Conservation (phyloP, 495 filamentous ascomycete genomes). For the Neurospora sp. region DNA sequence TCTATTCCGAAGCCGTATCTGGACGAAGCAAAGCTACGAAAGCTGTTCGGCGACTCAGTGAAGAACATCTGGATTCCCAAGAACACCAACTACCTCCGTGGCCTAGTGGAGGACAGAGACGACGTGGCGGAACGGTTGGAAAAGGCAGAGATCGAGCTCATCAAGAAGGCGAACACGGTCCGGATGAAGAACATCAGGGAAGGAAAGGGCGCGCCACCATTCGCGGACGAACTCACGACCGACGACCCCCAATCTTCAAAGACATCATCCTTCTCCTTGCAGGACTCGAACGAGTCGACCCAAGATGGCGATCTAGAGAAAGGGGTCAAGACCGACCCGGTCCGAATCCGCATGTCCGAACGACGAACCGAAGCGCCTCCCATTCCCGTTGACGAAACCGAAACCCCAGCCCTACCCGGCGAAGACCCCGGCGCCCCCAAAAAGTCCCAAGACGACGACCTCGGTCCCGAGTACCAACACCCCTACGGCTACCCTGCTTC, state of each 20-base stretch:
- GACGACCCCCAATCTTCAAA: background rate
- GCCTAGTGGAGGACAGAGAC: constrained; percentile 50
- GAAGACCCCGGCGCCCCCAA: constrained; percentile 5
- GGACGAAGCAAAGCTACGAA: constrained; percentile 43
- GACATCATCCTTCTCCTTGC: constrained; percentile 4
- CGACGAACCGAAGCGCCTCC: background rate
- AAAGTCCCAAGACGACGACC: constrained; percentile 5
- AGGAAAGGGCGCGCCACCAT: background rate
- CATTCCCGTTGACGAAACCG: background rate
- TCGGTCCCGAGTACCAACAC: constrained; percentile 17
- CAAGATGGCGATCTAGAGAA: background rate
- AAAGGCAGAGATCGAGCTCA: constrained; percentile 54
- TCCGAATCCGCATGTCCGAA: background rate
- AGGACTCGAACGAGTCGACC: background rate
- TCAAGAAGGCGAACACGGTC: constrained; percentile 47
- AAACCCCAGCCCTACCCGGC: background rate
- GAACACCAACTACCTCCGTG: constrained; percentile 44
- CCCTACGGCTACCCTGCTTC: constrained; percentile 31
- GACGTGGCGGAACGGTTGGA: constrained; percentile 51
- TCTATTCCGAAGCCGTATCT: constrained; percentile 52
- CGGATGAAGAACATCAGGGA: constrained; percentile 37
- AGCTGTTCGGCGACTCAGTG: constrained; percentile 50
- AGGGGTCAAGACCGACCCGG: background rate
- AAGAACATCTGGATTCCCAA: constrained; percentile 52
- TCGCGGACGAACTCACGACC: constrained; percentile 21